Base-by-base conservation (phyloP, 352 stramenopile genomes). In the Globisporangium cederbergense region DNA sequence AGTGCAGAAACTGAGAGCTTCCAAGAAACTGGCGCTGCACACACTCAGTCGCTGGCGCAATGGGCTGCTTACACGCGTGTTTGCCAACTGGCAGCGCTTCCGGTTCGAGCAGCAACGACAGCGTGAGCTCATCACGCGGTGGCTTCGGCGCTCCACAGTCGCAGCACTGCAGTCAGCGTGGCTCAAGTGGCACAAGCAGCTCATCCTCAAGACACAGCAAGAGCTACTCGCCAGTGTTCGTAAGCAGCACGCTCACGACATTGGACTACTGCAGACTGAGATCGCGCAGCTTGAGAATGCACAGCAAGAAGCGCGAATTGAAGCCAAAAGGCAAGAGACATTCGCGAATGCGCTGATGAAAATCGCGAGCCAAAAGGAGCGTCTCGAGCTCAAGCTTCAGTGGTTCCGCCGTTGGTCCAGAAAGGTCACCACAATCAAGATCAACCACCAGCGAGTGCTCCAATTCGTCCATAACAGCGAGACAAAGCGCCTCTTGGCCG, bases 41-140 rank as follows among this genome's bases (percentile, higher is more conserved):
- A 72, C 65, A 34, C 45, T 75, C 25, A 43, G 32, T 16, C 72
- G 72, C 10, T 60, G 77, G 14, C 71, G 54, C 46, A 77, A 72
- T 38, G 62, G 45, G 6, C 54, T 60, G 1, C 40, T 77, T 30
- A 56, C 65, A 0, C 53, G 64, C 22, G 52, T 67, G 0, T 32
- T 81, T 30, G 49, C 18, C 5, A 64, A 57, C 36, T 84, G 76
- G 76, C 25, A 53, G 4, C 30, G 47, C 22, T 80, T 71, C 54
- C 50, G 66, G 1, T 22, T 53, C 1, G 59, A 50, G 14, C 62
- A 67, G 18, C 70, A 70, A 25, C 30, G 55, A 0, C 68, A 80
- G 22, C 56, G 70, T 16, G 66, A 74, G 20, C 54, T 86, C 6
- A 45, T 77, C 1, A 45, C 40, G 1, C 63, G 68, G 13, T 78